These are phyloP conservation scores for Coemansia aciculifera DNA, from an alignment of 192 early-diverging fungal species.

Conservation along the genomic window DNA sequence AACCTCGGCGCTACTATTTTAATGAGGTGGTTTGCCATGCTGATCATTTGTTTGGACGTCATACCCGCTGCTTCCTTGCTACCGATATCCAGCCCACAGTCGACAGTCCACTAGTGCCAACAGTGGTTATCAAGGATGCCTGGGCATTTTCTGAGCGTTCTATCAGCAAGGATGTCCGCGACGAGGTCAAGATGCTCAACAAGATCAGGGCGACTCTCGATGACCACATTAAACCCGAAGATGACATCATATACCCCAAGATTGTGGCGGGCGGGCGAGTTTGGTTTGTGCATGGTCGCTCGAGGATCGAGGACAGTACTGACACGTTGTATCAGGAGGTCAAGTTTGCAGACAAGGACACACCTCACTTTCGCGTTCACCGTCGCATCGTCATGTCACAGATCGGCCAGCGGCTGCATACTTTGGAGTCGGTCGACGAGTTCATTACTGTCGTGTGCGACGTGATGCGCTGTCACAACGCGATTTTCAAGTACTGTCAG, in stretches of 20 bases:
- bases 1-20: neutral
- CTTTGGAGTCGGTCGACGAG: conserved; percentile 10
- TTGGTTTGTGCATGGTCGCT: neutral
- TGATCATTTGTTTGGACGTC: conserved; percentile 7
- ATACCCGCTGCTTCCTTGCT: conserved; percentile 19
- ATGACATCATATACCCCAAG: neutral
- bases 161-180: neutral
- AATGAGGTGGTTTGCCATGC: neutral
- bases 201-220: neutral
- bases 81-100: neutral
- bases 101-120: neutral
- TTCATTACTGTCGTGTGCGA: conserved; percentile 27
- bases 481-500: conserved; percentile 9
- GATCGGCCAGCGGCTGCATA: neutral
- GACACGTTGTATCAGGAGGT: neutral
- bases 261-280: conserved; percentile 6
- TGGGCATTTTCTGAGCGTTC: neutral
- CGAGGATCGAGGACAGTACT: neutral
- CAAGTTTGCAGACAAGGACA: neutral
- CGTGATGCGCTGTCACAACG: conserved; percentile 24
- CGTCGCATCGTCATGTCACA: conserved; percentile 16
- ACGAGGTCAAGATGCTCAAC: neutral
- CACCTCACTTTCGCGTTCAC: neutral
- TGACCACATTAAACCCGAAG: neutral
- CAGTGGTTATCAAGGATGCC: conserved; percentile 15